A percentile compares a stretch with the other conserved stretches of the same genome.
phyloP scores from a whole-genome alignment of 306 rosid genomes.

The Albizia julibrissin region DNA sequence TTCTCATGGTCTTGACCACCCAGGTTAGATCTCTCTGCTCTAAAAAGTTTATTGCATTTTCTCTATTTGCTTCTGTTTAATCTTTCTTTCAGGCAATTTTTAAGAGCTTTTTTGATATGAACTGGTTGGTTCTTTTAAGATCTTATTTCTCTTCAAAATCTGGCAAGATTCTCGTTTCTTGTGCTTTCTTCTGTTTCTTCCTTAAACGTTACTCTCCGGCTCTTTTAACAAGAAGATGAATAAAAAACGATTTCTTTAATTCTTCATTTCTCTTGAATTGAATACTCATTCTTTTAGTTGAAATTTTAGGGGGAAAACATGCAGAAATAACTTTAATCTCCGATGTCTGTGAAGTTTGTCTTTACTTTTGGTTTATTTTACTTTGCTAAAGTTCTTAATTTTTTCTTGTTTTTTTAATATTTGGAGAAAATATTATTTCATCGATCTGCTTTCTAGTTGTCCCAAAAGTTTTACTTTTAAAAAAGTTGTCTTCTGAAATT shows the following conservation, averaged over 20 bases:
- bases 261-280: background rate
- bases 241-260: background rate
- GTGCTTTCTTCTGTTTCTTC: background rate
- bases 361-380: background rate
- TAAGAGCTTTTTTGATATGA: background rate
- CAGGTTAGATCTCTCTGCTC: slow-evolving; percentile 48
- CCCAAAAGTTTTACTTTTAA: slow-evolving; percentile 7
- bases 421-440: slow-evolving; percentile 22
- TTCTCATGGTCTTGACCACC: slow-evolving; percentile 78
- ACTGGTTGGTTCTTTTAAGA: background rate
- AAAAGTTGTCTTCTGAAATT: slow-evolving; percentile 3
- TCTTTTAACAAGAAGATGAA: too few relatives aligned
- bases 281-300: background rate
- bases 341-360: slow-evolving; percentile 30
- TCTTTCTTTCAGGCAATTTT: background rate
- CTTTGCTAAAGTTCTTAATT: background rate
- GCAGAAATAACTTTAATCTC: background rate
- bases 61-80: background rate
- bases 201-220: background rate
- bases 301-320: background rate
- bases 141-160: slow-evolving; percentile 11
- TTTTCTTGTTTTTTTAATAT: background rate
- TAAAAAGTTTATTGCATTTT: background rate
- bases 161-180: slow-evolving; percentile 20
- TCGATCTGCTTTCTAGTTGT: slow-evolving; percentile 26